Conservation (phyloP, 441 rosid species). For the Adansonia rubrostipa region DNA sequence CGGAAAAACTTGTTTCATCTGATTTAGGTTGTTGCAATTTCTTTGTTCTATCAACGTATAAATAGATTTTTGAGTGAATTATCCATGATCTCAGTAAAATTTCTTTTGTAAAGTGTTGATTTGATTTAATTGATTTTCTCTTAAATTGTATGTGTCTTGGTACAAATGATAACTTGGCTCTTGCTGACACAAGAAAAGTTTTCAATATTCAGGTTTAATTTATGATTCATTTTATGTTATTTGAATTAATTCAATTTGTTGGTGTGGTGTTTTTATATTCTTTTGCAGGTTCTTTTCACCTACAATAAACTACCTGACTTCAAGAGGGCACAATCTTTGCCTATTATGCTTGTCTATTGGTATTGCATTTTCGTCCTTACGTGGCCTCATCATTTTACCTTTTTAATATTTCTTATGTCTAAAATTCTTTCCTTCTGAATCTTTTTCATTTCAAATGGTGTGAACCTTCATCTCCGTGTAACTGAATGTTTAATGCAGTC, state of each 20-base stretch:
- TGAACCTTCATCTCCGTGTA: neutral
- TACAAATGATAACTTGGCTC: neutral
- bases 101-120: neutral
- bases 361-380: constrained; percentile 35
- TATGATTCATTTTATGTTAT: neutral
- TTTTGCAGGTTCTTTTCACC: constrained; percentile 88
- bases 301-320: constrained; percentile 66
- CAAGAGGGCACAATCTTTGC: constrained; percentile 64
- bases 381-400: neutral
- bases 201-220: neutral
- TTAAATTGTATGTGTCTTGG: neutral
- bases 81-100: neutral
- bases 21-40: neutral
- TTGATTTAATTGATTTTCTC: neutral
- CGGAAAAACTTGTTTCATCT: neutral
- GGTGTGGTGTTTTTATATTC: neutral
- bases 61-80: neutral
- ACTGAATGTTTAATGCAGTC: neutral
- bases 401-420: neutral
- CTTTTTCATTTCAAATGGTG: neutral
- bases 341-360: constrained; percentile 77
- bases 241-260: constrained; percentile 7
- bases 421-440: constrained; percentile 4
- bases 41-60: too few relatives aligned
- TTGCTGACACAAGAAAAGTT: neutral